Base-by-base conservation (phyloP, 768 basidiomycete genomes). In the Lactarius hengduanensis region DNA sequence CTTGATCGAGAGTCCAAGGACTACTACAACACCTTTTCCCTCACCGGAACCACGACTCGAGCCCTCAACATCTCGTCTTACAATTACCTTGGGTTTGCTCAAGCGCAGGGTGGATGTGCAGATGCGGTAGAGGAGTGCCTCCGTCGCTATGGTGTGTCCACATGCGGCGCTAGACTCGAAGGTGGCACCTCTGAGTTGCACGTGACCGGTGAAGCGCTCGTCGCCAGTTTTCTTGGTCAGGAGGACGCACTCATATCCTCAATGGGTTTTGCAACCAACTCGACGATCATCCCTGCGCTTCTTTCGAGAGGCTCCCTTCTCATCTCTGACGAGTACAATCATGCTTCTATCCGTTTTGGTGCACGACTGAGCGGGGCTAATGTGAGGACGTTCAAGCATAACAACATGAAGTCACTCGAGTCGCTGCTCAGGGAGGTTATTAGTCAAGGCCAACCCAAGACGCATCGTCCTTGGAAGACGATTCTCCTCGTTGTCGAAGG, bases 391-490 rank as follows among this genome's bases (percentile, higher is more conserved):
- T 99, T 92, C 88, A 96, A 96, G 82, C 97, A 99, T 76, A 98
- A 99, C 74, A 87, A 98, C 76, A 92, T 98, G 90, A 76, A 80
- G 47, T 86, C 81, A 58, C 78, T 99, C 62, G 96, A 98, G 77
- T 75, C 79, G 7, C 73, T 98, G 15, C 79, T 99, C 73, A 82
- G 88, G 53, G 97, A 99, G 77, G 88, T 87, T 30, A 96, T 99
- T 78, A 93, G 91, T 72, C 97, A 99, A 76, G 97, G 97, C 18
- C 96, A 98, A 75, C 95, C 96, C 4, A 90, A 95, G 79, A 97
- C 95, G 0, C 97, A 98, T 73, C 79, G 97, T n/a, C 96, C 96
- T 15, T 98, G 97, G 97, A 97, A 96, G 81, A 98, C 96, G 81
- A 98, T 99, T 67, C 77, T 99, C 45, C 70, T 99, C 54, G 86